Evolutionary conservation across 805 yeast genomes (phyloP), one percentile per base, ranked within the genome.

Genomic region (Candida yuanshanica): DNA sequence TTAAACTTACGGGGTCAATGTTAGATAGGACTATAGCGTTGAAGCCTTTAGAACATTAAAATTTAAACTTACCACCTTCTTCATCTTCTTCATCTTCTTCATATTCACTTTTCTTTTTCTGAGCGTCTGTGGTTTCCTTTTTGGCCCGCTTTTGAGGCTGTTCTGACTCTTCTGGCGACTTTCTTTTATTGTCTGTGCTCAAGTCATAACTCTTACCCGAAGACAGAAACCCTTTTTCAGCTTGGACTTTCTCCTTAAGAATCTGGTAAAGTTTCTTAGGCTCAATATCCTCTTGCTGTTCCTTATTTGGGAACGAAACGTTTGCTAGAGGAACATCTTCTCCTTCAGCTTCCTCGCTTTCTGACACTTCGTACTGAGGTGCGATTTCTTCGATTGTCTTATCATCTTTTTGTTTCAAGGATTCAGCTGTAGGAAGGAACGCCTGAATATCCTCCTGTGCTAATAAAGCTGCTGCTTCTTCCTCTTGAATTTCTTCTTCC

Each of bases 171-270:
- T 24, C 23, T 20, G 29, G 35, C 2, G 33, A 20, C 13, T 37
- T 7, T 33, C 50, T 44, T 40, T 50, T 52, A 14, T 18, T 20
- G 4, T 35, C 39, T 7, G 36, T 20, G 11, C 45, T 65, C 52
- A 53, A 38, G 51, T 48, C 64, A 56, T 50, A 55, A 39, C 45
- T 46, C 40, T 31, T 56, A 39, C 44, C 47, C 40, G 43, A 45
- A n/a, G 43, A 20, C 43, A 46, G 35, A 17, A 46, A 27, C 3
- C 53, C 56, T 9, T 39, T 40, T 2, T 42, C 29, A 3, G 35
- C 9, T 20, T 17, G 35, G 22, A 2, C 38, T 21, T 38, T 54
- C 37, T 51, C 56, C 22, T 54, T 54, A 20, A 54, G 37, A 32
- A 54, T 50, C 35, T 54, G 46, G 33, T 54, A 54, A 6, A 54